Evolutionary conservation across 352 stramenopile species (phyloP).

Genomic region (Pythium rhizo-oryzae): DNA sequence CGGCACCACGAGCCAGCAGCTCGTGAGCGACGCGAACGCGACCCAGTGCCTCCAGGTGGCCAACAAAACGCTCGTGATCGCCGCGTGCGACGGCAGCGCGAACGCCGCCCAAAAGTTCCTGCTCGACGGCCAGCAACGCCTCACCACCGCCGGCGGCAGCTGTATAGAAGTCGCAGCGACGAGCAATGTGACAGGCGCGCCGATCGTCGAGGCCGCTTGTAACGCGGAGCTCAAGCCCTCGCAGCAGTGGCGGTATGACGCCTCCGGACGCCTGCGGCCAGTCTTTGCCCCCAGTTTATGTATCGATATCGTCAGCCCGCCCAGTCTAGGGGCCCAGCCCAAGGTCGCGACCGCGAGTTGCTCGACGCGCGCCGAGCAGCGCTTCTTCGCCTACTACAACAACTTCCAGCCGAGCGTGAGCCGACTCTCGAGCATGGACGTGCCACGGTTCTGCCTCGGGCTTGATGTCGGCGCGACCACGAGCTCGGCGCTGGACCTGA

Average conservation of each 20-base stretch:
- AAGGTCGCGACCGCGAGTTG: conserved; percentile 5
- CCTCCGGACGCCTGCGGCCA: conserved; percentile 8
- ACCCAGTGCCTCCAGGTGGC: conserved; percentile 9
- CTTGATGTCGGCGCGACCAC: conserved; percentile 2
- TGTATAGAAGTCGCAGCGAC: conserved; percentile 7
- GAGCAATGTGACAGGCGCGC: neutral
- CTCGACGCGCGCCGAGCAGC: conserved; percentile 6
- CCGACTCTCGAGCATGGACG: conserved; percentile 5
- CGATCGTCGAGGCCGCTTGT: neutral
- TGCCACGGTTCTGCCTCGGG: neutral
- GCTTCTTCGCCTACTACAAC: conserved; percentile 11
- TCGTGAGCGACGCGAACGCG: conserved; percentile 1
- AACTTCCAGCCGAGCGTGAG: conserved; percentile 20
- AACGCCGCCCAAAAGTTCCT: conserved; percentile 21
- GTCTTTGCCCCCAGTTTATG: conserved; percentile 1
- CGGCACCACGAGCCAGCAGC: neutral
- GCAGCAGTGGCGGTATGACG: conserved; percentile 11
- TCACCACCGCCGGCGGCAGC: conserved; percentile 13
- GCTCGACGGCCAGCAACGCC: neutral
- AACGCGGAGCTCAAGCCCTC: neutral
- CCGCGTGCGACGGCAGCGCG: neutral
- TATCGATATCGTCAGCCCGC: conserved; percentile 1
- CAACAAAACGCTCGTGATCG: conserved; percentile 23
- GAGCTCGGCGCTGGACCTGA: conserved; percentile 14
- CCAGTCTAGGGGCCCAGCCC: neutral